Percentiles rank a stretch among this genome's conserved stretches.
Conservation (phyloP, 2,329 filamentous ascomycete genomes). For the Aotearoamyces nothofagi region DNA sequence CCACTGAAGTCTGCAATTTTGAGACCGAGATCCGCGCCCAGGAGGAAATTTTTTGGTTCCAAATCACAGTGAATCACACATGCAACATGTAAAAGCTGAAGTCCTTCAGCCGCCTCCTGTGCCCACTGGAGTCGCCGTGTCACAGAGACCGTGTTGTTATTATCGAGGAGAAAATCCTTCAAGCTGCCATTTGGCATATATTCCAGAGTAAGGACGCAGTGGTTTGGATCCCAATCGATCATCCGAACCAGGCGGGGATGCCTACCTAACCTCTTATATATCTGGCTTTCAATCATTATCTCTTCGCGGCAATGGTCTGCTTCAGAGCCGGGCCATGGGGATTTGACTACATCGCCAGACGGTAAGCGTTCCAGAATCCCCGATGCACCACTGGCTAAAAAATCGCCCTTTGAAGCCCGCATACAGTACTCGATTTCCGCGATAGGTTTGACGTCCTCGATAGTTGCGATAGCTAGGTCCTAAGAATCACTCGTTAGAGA, state of each 20-base stretch:
- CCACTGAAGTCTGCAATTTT: slow-evolving; percentile 23
- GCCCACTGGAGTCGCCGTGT: slow-evolving; percentile 17
- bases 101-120: slow-evolving; percentile 19
- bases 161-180: slow-evolving; percentile 9
- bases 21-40: slow-evolving; percentile 21
- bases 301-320: slow-evolving; percentile 6
- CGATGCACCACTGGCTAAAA: slow-evolving; percentile 6
- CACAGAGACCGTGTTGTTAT: slow-evolving; percentile 5
- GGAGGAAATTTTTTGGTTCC: slow-evolving; percentile 23
- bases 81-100: slow-evolving; percentile 21
- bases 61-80: slow-evolving; percentile 25
- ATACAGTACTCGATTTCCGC: slow-evolving; percentile 3
- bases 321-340: slow-evolving; percentile 7
- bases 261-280: slow-evolving; percentile 12
- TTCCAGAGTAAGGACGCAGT: slow-evolving; percentile 15
- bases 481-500: too few relatives aligned
- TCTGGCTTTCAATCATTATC: slow-evolving; percentile 12
- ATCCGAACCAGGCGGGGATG: slow-evolving; percentile 11
- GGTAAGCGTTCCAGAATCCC: slow-evolving; percentile 7
- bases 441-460: not conserved
- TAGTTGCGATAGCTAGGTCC: not conserved
- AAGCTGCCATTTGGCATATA: slow-evolving; percentile 15
- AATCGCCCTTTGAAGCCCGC: slow-evolving; percentile 3
- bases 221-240: slow-evolving; percentile 12
- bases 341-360: slow-evolving; percentile 7